These are phyloP conservation scores for Ophiostoma quercus DNA, from an alignment of 2,329 filamentous ascomycete genomes.

Conservation along the genomic window DNA sequence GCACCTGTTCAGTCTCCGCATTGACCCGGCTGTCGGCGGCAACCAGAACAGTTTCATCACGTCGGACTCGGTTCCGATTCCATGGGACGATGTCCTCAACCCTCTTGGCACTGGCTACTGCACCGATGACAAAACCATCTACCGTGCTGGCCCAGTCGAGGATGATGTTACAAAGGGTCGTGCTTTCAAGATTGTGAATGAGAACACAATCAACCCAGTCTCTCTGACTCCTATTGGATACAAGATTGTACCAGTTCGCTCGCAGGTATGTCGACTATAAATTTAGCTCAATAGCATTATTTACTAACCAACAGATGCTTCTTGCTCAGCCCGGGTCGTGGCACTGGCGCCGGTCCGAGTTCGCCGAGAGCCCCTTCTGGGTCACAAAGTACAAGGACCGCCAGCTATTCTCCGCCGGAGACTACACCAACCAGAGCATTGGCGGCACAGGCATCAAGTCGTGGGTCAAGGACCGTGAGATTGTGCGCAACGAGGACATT, in stretches of 20 bases:
- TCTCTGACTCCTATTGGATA: conserved; percentile 43
- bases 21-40: conserved; percentile 53
- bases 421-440: conserved; percentile 35
- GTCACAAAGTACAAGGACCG: conserved; percentile 42
- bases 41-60: conserved; percentile 48
- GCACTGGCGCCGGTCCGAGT: conserved; percentile 40
- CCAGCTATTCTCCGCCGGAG: conserved; percentile 41
- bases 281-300: background rate
- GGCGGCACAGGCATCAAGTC: background rate
- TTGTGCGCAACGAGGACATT: conserved; percentile 50
- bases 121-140: conserved; percentile 41
- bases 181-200: conserved; percentile 46
- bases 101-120: conserved; percentile 46
- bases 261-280: conserved; percentile 32
- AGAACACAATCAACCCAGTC: conserved; percentile 38
- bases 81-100: conserved; percentile 38
- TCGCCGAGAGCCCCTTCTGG: conserved; percentile 42
- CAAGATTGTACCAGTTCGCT: conserved; percentile 42
- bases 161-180: conserved; percentile 43
- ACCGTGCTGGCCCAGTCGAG: conserved; percentile 43
- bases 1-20: conserved; percentile 60
- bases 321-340: conserved; percentile 38
- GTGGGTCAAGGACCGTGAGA: conserved; percentile 14
- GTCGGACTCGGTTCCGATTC: conserved; percentile 39
- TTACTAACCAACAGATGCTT: conserved; percentile 29